Conservation (phyloP, 805 yeast species). For the Candida chilensis region DNA sequence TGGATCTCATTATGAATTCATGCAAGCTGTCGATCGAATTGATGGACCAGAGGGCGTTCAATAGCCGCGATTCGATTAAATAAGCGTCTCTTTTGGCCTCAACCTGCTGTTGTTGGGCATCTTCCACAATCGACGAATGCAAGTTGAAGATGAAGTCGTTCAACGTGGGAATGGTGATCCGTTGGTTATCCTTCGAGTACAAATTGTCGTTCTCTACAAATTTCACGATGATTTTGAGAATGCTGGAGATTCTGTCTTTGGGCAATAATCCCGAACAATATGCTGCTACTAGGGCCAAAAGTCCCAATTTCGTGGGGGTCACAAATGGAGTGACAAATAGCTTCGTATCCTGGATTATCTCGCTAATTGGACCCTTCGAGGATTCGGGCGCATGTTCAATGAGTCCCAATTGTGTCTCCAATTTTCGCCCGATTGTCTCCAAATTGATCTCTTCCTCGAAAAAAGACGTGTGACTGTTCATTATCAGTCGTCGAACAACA, state of each 20-base stretch:
- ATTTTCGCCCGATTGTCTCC: too few relatives aligned
- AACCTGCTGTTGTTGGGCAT: background rate
- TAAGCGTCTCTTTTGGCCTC: slow-evolving; percentile 10
- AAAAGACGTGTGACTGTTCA: too few relatives aligned
- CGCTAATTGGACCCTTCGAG: too few relatives aligned
- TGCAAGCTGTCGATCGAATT: slow-evolving; percentile 39
- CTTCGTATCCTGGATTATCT: too few relatives aligned
- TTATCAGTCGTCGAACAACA: too few relatives aligned
- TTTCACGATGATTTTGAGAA: slow-evolving; percentile 31
- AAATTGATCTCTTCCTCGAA: too few relatives aligned
- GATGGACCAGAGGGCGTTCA: slow-evolving; percentile 35
- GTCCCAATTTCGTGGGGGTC: slow-evolving; percentile 46
- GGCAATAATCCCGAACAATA: slow-evolving; percentile 35
- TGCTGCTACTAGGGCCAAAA: slow-evolving; percentile 36
- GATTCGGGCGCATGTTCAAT: too few relatives aligned
- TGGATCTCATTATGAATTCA: slow-evolving; percentile 19
- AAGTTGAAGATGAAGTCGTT: slow-evolving; percentile 7
- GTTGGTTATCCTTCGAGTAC: slow-evolving; percentile 7
- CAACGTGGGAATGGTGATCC: slow-evolving; percentile 12
- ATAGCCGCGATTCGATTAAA: slow-evolving; percentile 16
- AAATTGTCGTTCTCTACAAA: slow-evolving; percentile 27
- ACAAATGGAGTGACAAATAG: slow-evolving; percentile 23
- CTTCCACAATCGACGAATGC: slow-evolving; percentile 1
- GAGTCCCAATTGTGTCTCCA: too few relatives aligned
- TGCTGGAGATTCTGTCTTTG: slow-evolving; percentile 20